Base-by-base conservation (phyloP, 2,329 filamentous ascomycete genomes). In the Gyromitra esculenta region DNA sequence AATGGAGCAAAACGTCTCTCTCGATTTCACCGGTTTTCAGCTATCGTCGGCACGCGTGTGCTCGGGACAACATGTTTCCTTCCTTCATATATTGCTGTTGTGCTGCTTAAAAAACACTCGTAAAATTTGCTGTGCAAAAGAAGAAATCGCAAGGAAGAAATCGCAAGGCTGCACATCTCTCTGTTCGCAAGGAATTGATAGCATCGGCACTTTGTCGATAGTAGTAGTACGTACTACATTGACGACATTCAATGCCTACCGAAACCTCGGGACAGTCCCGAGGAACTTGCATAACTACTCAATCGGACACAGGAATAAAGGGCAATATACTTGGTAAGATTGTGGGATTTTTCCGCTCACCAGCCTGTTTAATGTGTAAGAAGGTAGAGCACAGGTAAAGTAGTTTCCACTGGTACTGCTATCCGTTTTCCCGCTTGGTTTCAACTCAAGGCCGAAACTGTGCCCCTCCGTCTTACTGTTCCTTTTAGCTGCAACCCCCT, bases 131-230 rank as follows among this genome's bases (percentile, higher is more conserved):
- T 9, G 48, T 41, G 37, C 48, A 54, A 67, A 67, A 31, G n/a
- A 68, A 64, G 68, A 37, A 60, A n/a, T 41, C 35, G 56, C 37
- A 56, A 52, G 48, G 50, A 68, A 64, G 68, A 37, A 60, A n/a
- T 41, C 35, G 56, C 37, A 56, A 52, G 48, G 50, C 39, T 68
- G 52, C 56, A 45, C 18, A 11, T 31, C 37, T 43, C 59, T 56
- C 35, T 54, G 25, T 60, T 56, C 11, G 50, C 39, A 60, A 21
- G 54, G 15, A 62, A 74, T 59, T 75, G 63, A 48, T 64, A 70
- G 57, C 45, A 70, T 70, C 72, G 72, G 65, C 57, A 70, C 72
- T 57, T 75, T 39, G 9, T 37, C 65, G 7, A 71, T 11, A 52
- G 57, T 35, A 63, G 11, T n/a, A 60, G 62, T 57, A 68, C 37